These are phyloP conservation scores for Calonectria henricotiae DNA, from an alignment of 2,329 filamentous ascomycete genomes.

Conservation along the genomic window DNA sequence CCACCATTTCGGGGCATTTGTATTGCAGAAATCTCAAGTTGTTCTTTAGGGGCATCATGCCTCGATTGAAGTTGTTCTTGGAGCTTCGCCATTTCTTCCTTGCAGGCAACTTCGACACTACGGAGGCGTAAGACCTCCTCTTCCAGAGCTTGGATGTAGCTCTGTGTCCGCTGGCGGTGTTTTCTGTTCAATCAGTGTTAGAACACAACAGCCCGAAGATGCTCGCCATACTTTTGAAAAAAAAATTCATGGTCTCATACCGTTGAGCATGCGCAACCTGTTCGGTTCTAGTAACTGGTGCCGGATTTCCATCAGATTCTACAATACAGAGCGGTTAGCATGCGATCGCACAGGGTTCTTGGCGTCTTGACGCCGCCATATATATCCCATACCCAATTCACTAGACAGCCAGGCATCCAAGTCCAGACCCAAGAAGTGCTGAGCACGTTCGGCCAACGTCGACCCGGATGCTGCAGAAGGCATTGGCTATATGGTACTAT, in stretches of 20 bases:
- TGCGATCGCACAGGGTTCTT: neutral
- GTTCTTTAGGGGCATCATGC: neutral
- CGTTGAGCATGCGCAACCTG: slow-evolving; percentile 9
- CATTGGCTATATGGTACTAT: neutral
- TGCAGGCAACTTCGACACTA: neutral
- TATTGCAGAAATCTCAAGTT: neutral
- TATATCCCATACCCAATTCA: slow-evolving; percentile 5
- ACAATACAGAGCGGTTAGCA: neutral
- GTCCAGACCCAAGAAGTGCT: slow-evolving; percentile 5
- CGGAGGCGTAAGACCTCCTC: neutral
- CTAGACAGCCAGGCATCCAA: neutral
- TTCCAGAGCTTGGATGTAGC: slow-evolving; percentile 16
- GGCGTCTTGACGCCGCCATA: neutral
- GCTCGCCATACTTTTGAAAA: neutral
- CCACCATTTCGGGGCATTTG: neutral
- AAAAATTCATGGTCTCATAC: neutral
- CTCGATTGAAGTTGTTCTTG: neutral
- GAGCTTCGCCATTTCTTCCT: slow-evolving; percentile 7
- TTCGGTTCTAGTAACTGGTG: neutral
- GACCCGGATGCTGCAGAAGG: slow-evolving; percentile 4
- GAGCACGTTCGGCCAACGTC: slow-evolving; percentile 1
- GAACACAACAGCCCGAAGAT: neutral
- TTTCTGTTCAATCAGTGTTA: neutral
- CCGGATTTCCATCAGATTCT: neutral
- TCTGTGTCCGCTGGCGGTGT: slow-evolving; percentile 6